Evolutionary conservation across 2,329 filamentous ascomycete species (phyloP), one percentile per base, ranked within the genome.

Genomic region (Verticillium albo-atrum): DNA sequence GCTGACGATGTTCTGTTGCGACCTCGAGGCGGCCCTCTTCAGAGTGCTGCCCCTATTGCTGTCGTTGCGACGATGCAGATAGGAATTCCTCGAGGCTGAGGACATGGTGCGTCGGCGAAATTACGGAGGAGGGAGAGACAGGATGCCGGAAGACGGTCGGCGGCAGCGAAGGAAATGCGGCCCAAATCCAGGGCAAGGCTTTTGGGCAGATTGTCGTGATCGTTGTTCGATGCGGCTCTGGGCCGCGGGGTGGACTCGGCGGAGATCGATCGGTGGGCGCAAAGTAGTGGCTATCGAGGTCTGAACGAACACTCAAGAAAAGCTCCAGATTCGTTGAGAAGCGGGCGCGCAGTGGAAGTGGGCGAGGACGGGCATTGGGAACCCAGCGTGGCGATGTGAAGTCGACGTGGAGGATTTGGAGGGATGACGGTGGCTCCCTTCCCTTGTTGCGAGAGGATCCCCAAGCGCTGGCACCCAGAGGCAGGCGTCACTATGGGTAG

Each of bases 41-140:
- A 75, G 74, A 67, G 66, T 75, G 67, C 62, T 73, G 67, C 72
- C 73, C 69, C 66, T 77, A 72, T 69, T 80, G 70, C 76, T 77
- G 62, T 75, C 72, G 60, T 79, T 65, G 60, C 80, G 78, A 63
- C 79, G 79, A 66, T 72, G 75, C 63, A 77, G 74, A 59, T 74
- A 77, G 51, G 80, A 80, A 63, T 74, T 75, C 64, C 76, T 79
- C 64, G 81, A 83, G 53, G 75, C 74, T 63, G 78, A 77, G 68
- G 82, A 85, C 82, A 84, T 84, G 70, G 56, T 64, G 65, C 14
- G 54, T 47, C 42, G n/a, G n/a, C 9, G n/a, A 3, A 23, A 12
- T 12, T 2, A 56, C 55, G 4, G 57, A 65, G 63, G 35, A 34
- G 51, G 32, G n/a, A 54, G 52, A 14, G 25, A 54, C 25, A 20